Evolutionary conservation across 2,329 filamentous ascomycete genomes (phyloP), one percentile per base, ranked within the genome.

Genomic region (Penicillium sp.): DNA sequence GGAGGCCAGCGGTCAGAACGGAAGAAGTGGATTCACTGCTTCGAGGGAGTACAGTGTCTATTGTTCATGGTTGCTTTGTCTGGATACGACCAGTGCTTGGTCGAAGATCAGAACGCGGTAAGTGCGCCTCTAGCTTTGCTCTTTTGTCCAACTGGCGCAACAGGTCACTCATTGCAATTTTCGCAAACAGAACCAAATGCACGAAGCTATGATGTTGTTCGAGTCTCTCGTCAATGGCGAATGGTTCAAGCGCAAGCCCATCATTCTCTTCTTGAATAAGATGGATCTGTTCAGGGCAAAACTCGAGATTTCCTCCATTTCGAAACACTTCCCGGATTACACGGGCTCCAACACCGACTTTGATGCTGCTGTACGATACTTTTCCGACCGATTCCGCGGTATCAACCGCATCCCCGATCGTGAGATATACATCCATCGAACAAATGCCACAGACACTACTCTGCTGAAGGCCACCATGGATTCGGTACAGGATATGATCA

Each of bases 1-100:
- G 92, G 92, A 74, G 92, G 92, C 59, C 92, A 96, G 75, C 84
- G 92, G 69, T 96, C 92, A 31, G 92, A 96, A 78, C 89, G 92
- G 63, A 96, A 96, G 84, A 96, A 96, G 82, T 96, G 92, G 92
- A 96, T 96, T 64, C 92, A 96, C 76, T 95, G 92, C 73, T 96
- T 96, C 74, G 92, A 96, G 75, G 95, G 95, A 65, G 92, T 96
- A 63, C 92, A 95, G 72, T 93, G 91, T 67, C 83, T 98, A 55
- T 82, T 98, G 42, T 98, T 98, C 79, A 85, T 98, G 67, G 94
- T 96, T 54, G 93, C 94, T 50, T 93, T 98, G 69, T 96, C 92
- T 65, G 94, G 94, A 60, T 98, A 97, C 76, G 94, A 98, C 73
- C 95, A 98, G 76, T 96, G 93, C 71, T 81, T 98, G 51, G 92